Base-by-base conservation (phyloP, 2,329 filamentous ascomycete genomes). In the Claviceps sp. region DNA sequence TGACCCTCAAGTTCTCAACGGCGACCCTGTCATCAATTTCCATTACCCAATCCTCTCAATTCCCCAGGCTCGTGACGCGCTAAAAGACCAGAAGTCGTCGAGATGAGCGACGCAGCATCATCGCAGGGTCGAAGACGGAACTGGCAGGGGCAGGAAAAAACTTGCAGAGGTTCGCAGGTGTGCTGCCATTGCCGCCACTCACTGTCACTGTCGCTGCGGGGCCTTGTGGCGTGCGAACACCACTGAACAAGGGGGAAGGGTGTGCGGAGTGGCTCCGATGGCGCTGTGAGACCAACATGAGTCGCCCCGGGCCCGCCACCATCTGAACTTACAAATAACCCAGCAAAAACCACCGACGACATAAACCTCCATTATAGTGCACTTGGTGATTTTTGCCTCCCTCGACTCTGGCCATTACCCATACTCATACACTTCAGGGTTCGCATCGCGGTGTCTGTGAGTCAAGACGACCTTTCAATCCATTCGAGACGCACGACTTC, bases 41-140 rank as follows among this genome's bases (percentile, higher is more conserved):
- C 52, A 57, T 57, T 57, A 57, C 56, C 39, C 50, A 57, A 57
- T 54, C 47, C 22, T 48, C 46, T 50, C 41, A 5, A 16, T 40
- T 11, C 11, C 4, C 10, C 24, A 19, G 51, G 51, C 39, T 51
- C 47, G 50, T 22, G 46, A 13, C 39, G 45, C 55, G 51, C 53
- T 52, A 19, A 22, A 19, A 44, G 42, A 22, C 13, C 19, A 44
- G 42, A 26, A 24, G 19, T 44, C 30, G 30, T 34, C 10, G 30
- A 34, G 30, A 34, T 34, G 30, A 34, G 30, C 30, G 30, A 34
- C 30, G 30, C 30, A 11, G 30, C 30, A 34, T 11, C 30, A 34
- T 34, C 30, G 30, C 30, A 34, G 30, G 10, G 10, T 34, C 10
- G 30, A 34, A 11, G 30, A 34, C 30, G 8, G 30, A 34, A 34